These are phyloP conservation scores for Mycena capillaripes DNA, from an alignment of 768 basidiomycete species.

Conservation along the genomic window DNA sequence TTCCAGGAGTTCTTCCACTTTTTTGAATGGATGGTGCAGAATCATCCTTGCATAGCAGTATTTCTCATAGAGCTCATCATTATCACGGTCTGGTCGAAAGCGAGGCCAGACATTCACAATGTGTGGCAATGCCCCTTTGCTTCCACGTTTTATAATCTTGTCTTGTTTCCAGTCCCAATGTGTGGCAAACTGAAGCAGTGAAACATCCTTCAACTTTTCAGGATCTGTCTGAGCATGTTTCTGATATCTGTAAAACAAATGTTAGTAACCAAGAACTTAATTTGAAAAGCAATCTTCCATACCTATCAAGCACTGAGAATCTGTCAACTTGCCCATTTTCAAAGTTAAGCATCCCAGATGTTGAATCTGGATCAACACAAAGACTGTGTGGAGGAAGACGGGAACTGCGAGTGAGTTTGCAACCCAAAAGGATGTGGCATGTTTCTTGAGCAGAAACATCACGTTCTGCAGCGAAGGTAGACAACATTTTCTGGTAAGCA, in stretches of 20 bases:
- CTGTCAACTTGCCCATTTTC: neutral
- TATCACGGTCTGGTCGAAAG: neutral
- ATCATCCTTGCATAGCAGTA: conserved; percentile 36
- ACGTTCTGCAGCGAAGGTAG: conserved; percentile 17
- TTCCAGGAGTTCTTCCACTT: conserved; percentile 2
- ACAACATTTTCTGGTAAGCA: conserved; percentile 32
- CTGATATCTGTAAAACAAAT: neutral
- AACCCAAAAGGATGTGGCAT: conserved; percentile 29
- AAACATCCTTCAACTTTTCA: conserved; percentile 1
- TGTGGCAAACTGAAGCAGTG: conserved; percentile 21
- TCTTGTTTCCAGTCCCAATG: conserved; percentile 17
- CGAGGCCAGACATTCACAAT: conserved; percentile 32
- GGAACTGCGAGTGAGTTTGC: neutral
- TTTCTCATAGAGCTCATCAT: conserved; percentile 22
- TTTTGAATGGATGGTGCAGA: conserved; percentile 34
- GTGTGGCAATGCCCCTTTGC: conserved; percentile 1
- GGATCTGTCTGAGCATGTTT: neutral
- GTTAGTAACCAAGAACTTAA: too few species aligned
- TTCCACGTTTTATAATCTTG: neutral
- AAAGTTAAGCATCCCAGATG: conserved; percentile 1
- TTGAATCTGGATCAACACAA: conserved; percentile 18
- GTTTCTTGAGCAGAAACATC: conserved; percentile 33
- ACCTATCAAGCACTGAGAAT: neutral
- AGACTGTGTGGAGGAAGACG: conserved; percentile 1
- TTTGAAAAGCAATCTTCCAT: neutral